phyloP scores from a whole-genome alignment of 2,329 filamentous ascomycete species.

The Verticillium tricorpus region DNA sequence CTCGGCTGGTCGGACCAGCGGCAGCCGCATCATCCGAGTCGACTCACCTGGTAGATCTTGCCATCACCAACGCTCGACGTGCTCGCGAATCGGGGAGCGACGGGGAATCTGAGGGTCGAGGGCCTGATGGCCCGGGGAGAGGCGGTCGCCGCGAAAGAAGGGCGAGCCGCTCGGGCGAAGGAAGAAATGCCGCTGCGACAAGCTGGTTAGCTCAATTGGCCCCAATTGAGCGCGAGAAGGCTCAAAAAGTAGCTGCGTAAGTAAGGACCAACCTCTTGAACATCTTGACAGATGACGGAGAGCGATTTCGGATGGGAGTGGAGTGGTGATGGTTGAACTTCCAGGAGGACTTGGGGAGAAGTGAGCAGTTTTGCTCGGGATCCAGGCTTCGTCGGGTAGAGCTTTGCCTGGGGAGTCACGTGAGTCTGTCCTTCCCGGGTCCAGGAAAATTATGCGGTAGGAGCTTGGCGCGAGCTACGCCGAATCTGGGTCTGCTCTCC shows the following conservation, averaged over 20 bases:
- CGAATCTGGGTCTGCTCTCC: neutral
- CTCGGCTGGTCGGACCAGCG: constrained; percentile 1
- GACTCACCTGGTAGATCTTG: constrained; percentile 64
- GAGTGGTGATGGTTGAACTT: constrained; percentile 49
- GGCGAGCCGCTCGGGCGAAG: constrained; percentile 58
- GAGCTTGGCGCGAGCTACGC: neutral
- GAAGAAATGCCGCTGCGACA: constrained; percentile 60
- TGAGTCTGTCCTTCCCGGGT: constrained; percentile 17
- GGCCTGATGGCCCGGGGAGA: constrained; percentile 55
- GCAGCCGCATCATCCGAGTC: constrained; percentile 8
- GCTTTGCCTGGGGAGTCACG: constrained; percentile 35
- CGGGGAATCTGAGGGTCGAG: constrained; percentile 48
- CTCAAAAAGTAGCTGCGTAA: constrained; percentile 21
- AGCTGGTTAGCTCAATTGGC: constrained; percentile 43
- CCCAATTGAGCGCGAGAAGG: constrained; percentile 38
- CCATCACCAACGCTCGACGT: constrained; percentile 55
- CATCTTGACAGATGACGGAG: constrained; percentile 71
- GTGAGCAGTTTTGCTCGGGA: constrained; percentile 45
- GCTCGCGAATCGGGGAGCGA: constrained; percentile 56
- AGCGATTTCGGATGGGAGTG: constrained; percentile 57
- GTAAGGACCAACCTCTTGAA: constrained; percentile 68
- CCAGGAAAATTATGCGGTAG: constrained; percentile 3
- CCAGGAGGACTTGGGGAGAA: constrained; percentile 44
- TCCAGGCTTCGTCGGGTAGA: constrained; percentile 38
- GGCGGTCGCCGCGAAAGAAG: constrained; percentile 53